Conservation (phyloP, 345 rosid species). For the Eucalyptus grandis region DNA sequence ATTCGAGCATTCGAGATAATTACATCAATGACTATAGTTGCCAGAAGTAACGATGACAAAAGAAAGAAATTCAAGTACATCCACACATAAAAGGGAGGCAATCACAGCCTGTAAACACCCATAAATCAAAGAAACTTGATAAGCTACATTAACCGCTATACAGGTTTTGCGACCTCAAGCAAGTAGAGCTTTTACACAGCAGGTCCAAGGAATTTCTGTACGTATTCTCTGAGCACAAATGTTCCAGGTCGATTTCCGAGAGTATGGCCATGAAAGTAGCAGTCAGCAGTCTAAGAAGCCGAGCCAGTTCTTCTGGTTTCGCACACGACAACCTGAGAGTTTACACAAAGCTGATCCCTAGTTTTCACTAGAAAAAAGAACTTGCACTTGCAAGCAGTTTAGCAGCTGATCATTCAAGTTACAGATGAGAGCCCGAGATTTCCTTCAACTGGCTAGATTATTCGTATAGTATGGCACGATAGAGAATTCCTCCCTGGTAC, state of each 20-base stretch:
- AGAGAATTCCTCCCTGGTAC: neutral
- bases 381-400: neutral
- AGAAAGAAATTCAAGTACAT: neutral
- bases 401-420: neutral
- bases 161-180: neutral
- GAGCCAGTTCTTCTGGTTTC: neutral
- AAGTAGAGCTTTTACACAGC: neutral
- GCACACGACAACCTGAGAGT: neutral
- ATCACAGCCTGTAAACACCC: neutral
- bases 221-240: neutral
- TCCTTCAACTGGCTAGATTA: neutral
- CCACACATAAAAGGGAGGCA: neutral
- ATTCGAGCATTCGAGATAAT: neutral
- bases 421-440: neutral
- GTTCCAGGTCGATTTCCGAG: neutral
- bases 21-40: neutral
- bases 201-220: neutral
- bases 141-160: neutral
- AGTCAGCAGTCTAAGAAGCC: neutral
- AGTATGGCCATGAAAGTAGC: neutral
- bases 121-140: neutral
- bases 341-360: neutral
- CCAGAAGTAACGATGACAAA: neutral
- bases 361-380: neutral
- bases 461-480: neutral